Percentiles rank a stretch among this genome's conserved stretches.
These are phyloP conservation scores for Eragrostis nindensis DNA, from an alignment of 176 grass and related monocot species.

Conservation along the genomic window DNA sequence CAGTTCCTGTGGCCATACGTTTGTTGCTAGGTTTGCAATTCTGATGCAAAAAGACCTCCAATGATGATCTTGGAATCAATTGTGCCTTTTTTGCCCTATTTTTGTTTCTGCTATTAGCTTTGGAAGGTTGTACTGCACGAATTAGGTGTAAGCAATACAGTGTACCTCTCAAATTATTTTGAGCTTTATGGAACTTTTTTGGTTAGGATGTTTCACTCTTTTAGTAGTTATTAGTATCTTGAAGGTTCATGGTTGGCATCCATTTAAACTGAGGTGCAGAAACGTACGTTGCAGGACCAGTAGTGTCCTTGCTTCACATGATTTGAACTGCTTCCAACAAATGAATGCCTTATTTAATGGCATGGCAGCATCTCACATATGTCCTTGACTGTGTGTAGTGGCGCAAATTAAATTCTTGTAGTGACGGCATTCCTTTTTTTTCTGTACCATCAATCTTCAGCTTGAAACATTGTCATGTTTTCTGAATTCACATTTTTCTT, in stretches of 20 bases:
- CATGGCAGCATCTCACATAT: neutral
- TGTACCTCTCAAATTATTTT: conserved; percentile 27
- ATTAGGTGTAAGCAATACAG: neutral
- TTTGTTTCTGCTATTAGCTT: neutral
- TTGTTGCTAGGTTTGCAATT: conserved; percentile 23
- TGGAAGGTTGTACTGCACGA: neutral
- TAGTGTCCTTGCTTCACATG: conserved; percentile 31
- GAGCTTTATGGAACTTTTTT: conserved; percentile 15
- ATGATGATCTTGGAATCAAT: neutral
- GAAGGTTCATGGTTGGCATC: conserved; percentile 9
- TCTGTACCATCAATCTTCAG: neutral
- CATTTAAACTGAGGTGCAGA: conserved; percentile 26
- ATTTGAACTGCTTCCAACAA: conserved; percentile 15
- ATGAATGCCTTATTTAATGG: conserved; percentile 17
- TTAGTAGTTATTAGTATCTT: conserved; percentile 1
- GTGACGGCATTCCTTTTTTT: neutral
- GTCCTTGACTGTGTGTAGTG: neutral
- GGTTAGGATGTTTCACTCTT: conserved; percentile 34
- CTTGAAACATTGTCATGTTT: neutral
- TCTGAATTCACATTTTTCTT: neutral
- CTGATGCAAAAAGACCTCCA: neutral
- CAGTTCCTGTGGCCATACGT: neutral
- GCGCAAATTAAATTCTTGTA: neutral
- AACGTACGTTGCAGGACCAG: conserved; percentile 17
- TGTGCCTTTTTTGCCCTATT: neutral